Base-by-base conservation (phyloP, 176 grass and related monocot species). In the Sorghum bicolor region DNA sequence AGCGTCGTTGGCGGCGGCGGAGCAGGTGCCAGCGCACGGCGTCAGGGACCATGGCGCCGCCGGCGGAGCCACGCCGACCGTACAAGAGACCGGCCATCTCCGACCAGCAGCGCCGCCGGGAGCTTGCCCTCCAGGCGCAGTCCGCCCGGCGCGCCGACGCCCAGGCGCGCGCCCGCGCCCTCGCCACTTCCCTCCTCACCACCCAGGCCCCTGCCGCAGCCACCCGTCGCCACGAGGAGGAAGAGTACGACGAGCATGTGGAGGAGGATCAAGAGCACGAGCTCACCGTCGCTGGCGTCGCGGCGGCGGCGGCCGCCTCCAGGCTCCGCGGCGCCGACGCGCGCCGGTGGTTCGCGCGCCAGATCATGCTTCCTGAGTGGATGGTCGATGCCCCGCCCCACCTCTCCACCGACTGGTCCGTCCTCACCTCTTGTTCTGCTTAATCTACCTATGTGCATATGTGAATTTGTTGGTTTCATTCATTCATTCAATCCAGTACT, bases 301-400 rank as follows among this genome's bases (percentile, higher is more conserved):
- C 82, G 40, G 22, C 58, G 16, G 65, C 82, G 40, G 22, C 58
- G 5, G 65, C 83, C 33, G 91, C 96, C 2, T 67, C 91, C 48
- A 93, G 89, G 73, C 87, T 93, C 70, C 90, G 81, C 68, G 91
- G 96, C 36, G 28, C 79, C 29, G 93, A 94, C 47, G 93, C 87
- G 36, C 87, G 91, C 64, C 86, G 83, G 72, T 89, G 96, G 91
- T 98, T 98, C 70, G 89, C 93, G 17, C 89, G 85, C 30, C 96
- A 98, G 83, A 86, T 98, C 64, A 95, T 98, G 96, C 93, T 98
- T 14, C 93, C 93, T 0, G 96, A 98, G 86, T 98, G 96, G 96
- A 98, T 98, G 96, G 89, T 90, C 33, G 96, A 95, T 64, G 91
- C 89, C 4, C 93, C 96, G 11, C 96, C 91, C 76, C 82, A 77